Percentiles rank a stretch among this genome's conserved stretches.
These are phyloP conservation scores for sunflower (Helianthus annuus) DNA, from an alignment of 129 eudicot species.

Conservation along the genomic window HanXRQr2.0-SUNRISE NC_035433.2:121017993-121018492, in stretches of 20 bases:
- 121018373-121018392: constrained; percentile 65
- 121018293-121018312: constrained; percentile 44
- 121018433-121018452: constrained; percentile 49
- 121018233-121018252: constrained; percentile 40
- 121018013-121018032: too few species aligned
- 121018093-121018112: too few species aligned
- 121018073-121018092: too few species aligned
- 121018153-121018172: constrained; percentile 39
- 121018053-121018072: too few species aligned
- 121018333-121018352: constrained; percentile 22
- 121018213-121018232: constrained; percentile 60
- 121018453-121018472: constrained; percentile 45
- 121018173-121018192: constrained; percentile 48
- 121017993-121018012: too few species aligned
- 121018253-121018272: constrained; percentile 65
- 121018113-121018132: too few species aligned
- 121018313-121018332: constrained; percentile 39
- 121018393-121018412: constrained; percentile 59
- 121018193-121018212: constrained; percentile 25
- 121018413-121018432: constrained; percentile 29
- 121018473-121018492: constrained; percentile 47
- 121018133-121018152: neutral
- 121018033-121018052: too few species aligned
- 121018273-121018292: constrained; percentile 31
- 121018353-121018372: constrained; percentile 21